A percentile compares a stretch with the other conserved stretches of the same genome.
Conservation (phyloP, 139 green algal species). For the Nannochloris sp. region DNA sequence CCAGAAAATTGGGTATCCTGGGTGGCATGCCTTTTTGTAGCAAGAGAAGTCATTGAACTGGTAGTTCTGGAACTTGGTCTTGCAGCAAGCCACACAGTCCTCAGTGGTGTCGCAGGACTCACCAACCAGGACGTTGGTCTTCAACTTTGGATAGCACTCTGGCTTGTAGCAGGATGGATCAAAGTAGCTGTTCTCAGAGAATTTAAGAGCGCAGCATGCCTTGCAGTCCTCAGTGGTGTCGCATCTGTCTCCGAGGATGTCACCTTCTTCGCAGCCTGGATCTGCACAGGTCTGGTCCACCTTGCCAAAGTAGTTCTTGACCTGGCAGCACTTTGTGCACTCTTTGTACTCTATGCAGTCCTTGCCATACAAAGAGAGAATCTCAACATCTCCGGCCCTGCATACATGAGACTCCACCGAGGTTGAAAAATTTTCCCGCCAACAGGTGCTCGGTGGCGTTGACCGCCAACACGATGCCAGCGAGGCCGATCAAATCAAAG, state of each 20-base stretch:
- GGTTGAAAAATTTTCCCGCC: no score
- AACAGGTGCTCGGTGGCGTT: no score
- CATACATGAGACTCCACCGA: neutral
- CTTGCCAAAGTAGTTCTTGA: neutral
- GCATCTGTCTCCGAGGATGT: neutral
- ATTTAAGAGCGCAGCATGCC: slow-evolving; percentile 1
- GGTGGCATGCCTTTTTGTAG: neutral
- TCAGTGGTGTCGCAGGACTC: neutral
- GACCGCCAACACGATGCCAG: no score
- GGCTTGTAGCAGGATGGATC: slow-evolving; percentile 1
- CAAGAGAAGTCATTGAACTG: neutral
- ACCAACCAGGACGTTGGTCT: neutral
- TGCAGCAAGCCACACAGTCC: neutral
- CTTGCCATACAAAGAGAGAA: neutral
- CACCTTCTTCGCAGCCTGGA: neutral
- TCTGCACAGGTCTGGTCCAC: neutral
- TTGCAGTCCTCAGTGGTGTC: neutral
- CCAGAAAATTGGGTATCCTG: neutral
- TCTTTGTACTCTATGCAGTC: neutral
- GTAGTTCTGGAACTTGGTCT: neutral
- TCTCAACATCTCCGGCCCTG: slow-evolving; percentile 3
- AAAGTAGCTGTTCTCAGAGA: neutral
- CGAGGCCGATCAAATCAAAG: no score
- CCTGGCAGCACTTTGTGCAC: neutral
- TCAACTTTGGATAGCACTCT: neutral